Evolutionary conservation across 1,139 yeast species (phyloP).

Genomic region (Lodderomyces parapsilosis): DNA sequence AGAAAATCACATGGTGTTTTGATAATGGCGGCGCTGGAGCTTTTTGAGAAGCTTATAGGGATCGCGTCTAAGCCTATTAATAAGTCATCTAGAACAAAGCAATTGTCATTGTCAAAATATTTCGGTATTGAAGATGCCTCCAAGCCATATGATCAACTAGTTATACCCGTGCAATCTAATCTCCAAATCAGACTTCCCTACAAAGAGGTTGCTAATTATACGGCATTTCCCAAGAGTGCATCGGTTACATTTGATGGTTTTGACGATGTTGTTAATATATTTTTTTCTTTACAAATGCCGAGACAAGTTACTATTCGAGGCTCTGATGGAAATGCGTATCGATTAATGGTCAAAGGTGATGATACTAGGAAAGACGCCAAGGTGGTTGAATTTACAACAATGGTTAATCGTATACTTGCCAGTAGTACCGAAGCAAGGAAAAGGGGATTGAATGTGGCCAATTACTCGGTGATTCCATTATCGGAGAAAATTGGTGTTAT

Average conservation of each 20-base stretch:
- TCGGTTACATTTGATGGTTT: slow-evolving; percentile 56
- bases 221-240: slow-evolving; percentile 49
- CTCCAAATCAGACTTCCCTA: slow-evolving; percentile 68
- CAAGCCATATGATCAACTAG: slow-evolving; percentile 61
- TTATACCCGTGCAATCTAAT: slow-evolving; percentile 77
- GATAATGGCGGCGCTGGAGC: slow-evolving; percentile 25
- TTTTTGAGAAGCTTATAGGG: slow-evolving; percentile 35
- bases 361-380: slow-evolving; percentile 96
- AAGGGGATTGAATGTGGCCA: slow-evolving; percentile 67
- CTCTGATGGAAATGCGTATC: slow-evolving; percentile 68
- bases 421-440: slow-evolving; percentile 71
- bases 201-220: slow-evolving; percentile 40
- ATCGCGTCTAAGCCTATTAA: slow-evolving; percentile 36
- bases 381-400: slow-evolving; percentile 86
- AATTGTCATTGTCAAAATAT: slow-evolving; percentile 39
- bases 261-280: slow-evolving; percentile 64
- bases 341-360: slow-evolving; percentile 82
- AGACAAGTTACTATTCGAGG: slow-evolving; percentile 76
- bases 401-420: slow-evolving; percentile 71
- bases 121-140: slow-evolving; percentile 46
- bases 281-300: slow-evolving; percentile 85
- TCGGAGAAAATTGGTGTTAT: slow-evolving; percentile 87
- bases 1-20: slow-evolving; percentile 2
- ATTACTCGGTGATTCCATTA: slow-evolving; percentile 88
- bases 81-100: slow-evolving; percentile 27